Evolutionary conservation across 805 yeast genomes (phyloP), one percentile per base, ranked within the genome.

Genomic region (Zygoascus ofunaensis): DNA sequence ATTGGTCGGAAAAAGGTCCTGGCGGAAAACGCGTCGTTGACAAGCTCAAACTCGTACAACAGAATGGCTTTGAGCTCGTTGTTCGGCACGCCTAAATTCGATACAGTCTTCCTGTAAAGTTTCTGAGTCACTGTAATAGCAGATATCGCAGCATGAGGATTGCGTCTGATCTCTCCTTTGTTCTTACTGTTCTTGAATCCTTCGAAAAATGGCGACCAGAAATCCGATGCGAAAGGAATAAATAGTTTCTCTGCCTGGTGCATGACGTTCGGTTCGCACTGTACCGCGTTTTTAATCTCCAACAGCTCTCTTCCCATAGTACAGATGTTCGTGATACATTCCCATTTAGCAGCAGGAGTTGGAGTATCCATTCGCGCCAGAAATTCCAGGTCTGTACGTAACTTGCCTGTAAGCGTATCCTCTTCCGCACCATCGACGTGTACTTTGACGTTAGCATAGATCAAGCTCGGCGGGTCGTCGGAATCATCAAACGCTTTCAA

Each of bases 161-260:
- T 51, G 23, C 49, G 44, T 30, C 46, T 46, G 32, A 51, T 49
- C 19, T 47, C 51, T 7, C 51, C 39, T 23, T 34, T 32, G 15
- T 36, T 39, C 24, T 33, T 37, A 34, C 42, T 43, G 36, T 30
- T 28, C 26, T 39, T 39, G 46, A 64, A 55, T 3, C 66, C 63
- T 17, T 50, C 48, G 28, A 64, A 43, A 49, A 64, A 64, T 22
- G 66, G 67, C 4, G 61, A 50, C 67, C 68, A 64, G 49, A 64
- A 64, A 43, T 64, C 69, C 19, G 60, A 50, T 15, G 65, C 57
- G 49, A 62, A 62, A 12, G 66, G 67, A 21, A 64, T 53, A 22
- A 35, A 51, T n/a, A 64, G 52, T 30, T 59, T 51, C 41, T 64
- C 67, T 32, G 50, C 48, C 30, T 56, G 50, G 28, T 51, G 54